Conservation (phyloP, 495 filamentous ascomycete species). For the Penicillium paxilli region DNA sequence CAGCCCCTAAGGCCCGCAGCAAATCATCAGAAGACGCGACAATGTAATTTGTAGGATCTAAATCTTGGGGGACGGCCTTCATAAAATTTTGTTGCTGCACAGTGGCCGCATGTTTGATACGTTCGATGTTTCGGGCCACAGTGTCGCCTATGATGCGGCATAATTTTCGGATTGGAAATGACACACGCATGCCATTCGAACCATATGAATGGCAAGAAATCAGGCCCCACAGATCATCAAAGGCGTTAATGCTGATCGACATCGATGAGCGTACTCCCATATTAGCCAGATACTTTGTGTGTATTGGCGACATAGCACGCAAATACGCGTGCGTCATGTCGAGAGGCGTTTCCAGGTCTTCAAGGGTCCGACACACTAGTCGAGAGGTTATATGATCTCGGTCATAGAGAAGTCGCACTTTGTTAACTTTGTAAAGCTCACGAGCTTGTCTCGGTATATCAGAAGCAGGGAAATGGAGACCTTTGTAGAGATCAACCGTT, state of each 20-base stretch:
- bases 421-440: constrained; percentile 68
- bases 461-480: constrained; percentile 81
- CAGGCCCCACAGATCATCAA: constrained; percentile 80
- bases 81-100: too few relatives aligned
- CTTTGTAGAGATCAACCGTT: constrained; percentile 82
- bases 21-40: too few relatives aligned
- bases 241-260: constrained; percentile 87
- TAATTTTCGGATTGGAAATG: constrained; percentile 87
- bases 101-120: too few relatives aligned
- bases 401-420: constrained; percentile 32
- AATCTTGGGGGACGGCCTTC: too few relatives aligned
- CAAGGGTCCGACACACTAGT: constrained; percentile 71
- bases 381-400: constrained; percentile 53
- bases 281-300: constrained; percentile 80
- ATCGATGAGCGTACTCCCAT: constrained; percentile 87
- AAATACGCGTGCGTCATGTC: constrained; percentile 83
- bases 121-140: constrained; percentile 80
- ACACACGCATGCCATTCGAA: constrained; percentile 80
- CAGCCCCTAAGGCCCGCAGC: too few relatives aligned
- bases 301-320: constrained; percentile 78
- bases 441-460: constrained; percentile 82
- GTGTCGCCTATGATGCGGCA: constrained; percentile 83
- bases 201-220: constrained; percentile 82
- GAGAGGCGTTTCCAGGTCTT: constrained; percentile 73
- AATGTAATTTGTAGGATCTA: too few relatives aligned